Evolutionary conservation across 1,284 basidiomycete genomes (phyloP).

Genomic region (Ganoderma resinaceum): DNA sequence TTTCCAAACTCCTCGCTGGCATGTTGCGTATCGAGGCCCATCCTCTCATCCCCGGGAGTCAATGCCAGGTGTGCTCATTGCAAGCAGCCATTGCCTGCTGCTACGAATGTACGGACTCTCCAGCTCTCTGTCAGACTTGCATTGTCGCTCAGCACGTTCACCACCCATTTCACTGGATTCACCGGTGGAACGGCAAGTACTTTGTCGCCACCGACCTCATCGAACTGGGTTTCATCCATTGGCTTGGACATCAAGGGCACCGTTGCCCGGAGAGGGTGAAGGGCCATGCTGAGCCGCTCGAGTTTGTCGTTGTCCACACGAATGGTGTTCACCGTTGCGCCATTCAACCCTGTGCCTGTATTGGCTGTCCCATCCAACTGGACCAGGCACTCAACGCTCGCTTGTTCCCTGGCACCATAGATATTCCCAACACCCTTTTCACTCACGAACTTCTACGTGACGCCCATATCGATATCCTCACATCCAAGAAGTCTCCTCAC

Average conservation of each 20-base stretch:
- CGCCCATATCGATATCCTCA: not conserved
- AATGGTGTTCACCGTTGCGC: not conserved
- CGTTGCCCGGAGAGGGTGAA: not conserved
- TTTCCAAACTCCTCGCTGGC: not conserved
- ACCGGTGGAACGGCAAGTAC: not conserved
- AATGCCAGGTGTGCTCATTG: not conserved
- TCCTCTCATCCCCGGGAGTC: not conserved
- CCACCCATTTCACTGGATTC: not conserved
- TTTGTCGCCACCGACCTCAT: not conserved
- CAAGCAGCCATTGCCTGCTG: not conserved
- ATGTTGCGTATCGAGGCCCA: not conserved
- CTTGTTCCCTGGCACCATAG: not conserved
- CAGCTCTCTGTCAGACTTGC: not conserved
- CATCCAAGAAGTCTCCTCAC: slow-evolving; percentile 2
- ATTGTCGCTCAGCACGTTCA: not conserved
- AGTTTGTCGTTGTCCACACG: not conserved
- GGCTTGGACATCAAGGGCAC: not conserved
- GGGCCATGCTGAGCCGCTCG: not conserved
- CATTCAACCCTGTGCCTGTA: not conserved
- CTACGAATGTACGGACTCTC: not conserved
- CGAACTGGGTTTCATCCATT: not conserved
- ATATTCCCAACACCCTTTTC: not conserved
- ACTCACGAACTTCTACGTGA: not conserved
- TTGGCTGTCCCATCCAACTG: not conserved
- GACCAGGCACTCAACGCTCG: not conserved